Evolutionary conservation across 164 flowering plant species (phyloP), one percentile per base, ranked within the genome.

Genomic region (Amborella trichopoda): DNA sequence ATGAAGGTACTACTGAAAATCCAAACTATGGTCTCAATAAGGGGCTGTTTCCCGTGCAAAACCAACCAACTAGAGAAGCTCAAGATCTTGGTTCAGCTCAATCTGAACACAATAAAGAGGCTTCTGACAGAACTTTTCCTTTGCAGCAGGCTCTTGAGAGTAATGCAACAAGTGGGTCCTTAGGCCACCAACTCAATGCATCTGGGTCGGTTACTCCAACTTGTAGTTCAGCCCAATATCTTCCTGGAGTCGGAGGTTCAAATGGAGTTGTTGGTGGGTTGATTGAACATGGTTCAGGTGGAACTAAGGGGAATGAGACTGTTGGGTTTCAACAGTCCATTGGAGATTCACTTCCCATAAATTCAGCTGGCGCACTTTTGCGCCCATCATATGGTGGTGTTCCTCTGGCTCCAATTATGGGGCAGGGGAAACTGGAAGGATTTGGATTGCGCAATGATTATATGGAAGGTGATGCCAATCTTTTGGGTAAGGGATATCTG

Each of bases 391-490:
- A 49, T 40, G 46, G 46, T 24, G 52, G 49, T 40, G 59, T 40
- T 50, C 28, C 69, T 56, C 34, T 49, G 10, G n/a, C 65, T 23
- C 38, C 65, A 22, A 27, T 54, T 27, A 26, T 41, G 26, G 54
- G 19, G 28, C 66, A 57, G 32, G 53, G 52, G 45, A 56, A 53
- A 28, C 37, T 46, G 26, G 56, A 57, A n/a, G 62, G 58, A 13
- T 43, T 43, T 49, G 52, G 62, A 27, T 53, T 61, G 49, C 66
- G 54, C 30, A 56, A 53, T 26, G 62, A 61, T 11, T 40, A 40
- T 46, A 12, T 57, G 52, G 62, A 57, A 32, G 32, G 42, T 18
- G 41, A 53, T 36, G 41, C 27, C 40, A 28, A 41, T 34, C 37
- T 24, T 39, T 32, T 52, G 40, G 53, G 44, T 11, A 52, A 23